Evolutionary conservation across 2,329 filamentous ascomycete genomes (phyloP), one percentile per base, ranked within the genome.

Genomic region (Zymoseptoria tritici): DNA sequence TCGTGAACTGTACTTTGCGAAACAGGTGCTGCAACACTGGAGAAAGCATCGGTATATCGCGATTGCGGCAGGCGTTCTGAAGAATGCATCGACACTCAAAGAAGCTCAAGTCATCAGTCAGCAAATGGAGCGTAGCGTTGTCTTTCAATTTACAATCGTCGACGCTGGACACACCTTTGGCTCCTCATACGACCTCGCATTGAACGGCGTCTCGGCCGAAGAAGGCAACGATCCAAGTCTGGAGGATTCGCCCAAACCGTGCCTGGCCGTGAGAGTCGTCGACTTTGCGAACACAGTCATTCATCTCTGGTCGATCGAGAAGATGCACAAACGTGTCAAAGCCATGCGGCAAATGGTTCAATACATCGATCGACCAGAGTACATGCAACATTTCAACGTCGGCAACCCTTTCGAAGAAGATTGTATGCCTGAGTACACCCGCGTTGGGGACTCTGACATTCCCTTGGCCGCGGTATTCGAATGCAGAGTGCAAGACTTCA

Each of bases 71-170:
- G 85, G 87, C 1, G 87, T 97, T 26, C 79, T 99, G 52, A 91
- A 96, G 71, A 88, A 96, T 72, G 93, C 93, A 2, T 86, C 90
- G 7, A 84, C 87, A 26, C 76, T 99, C 60, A 99, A 99, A 73
- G 94, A 99, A 75, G 94, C 94, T 1, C 94, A 99, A 71, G 87
- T 99, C 62, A 94, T 99, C 90, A 96, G 92, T 77, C 93, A 96
- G 68, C 90, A 96, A 69, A 89, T 99, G 78, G 90, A 94, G 67
- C 94, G 97, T 73, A 86, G 86, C 65, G 89, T 97, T 8, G 87
- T 93, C 20, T 97, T 99, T 73, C 94, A 99, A 73, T 99, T 97
- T 72, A 88, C 90, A 11, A 86, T 97, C 58, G 85, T 97, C 31
- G 93, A 97, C 68, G 80, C 88, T 63, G 94, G 94, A 1, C 92